phyloP scores from a whole-genome alignment of 2,329 filamentous ascomycete species.

The Davidsoniella australis region DNA sequence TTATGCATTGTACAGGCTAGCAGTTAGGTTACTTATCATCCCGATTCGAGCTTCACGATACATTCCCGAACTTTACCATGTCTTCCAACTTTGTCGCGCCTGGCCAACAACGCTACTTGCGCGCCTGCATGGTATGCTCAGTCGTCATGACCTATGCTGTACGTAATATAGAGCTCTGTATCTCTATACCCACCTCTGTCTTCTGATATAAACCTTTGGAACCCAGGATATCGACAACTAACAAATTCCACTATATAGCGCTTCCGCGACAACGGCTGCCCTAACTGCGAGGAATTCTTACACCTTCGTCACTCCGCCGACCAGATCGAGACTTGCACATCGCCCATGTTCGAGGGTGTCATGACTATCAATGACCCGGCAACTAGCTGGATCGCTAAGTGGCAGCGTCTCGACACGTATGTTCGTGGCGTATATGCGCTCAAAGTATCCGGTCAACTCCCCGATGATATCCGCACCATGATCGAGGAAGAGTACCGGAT shows the following conservation, averaged over 20 bases:
- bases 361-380: conserved; percentile 71
- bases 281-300: conserved; percentile 90
- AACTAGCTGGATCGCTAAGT: conserved; percentile 87
- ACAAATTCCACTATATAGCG: conserved; percentile 33
- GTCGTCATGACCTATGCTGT: conserved; percentile 73
- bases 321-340: conserved; percentile 80
- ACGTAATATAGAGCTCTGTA: conserved; percentile 18
- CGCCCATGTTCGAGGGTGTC: conserved; percentile 85
- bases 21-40: too few species aligned
- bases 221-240: neutral
- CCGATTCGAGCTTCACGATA: neutral
- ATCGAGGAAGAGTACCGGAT: conserved; percentile 47
- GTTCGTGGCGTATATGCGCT: conserved; percentile 82
- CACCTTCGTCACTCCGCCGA: conserved; percentile 65
- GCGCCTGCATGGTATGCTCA: conserved; percentile 97
- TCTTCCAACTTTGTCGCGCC: conserved; percentile 42
- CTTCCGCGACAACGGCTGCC: conserved; percentile 77
- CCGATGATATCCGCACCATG: conserved; percentile 43
- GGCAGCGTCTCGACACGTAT: conserved; percentile 81
- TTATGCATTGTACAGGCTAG: neutral
- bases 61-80: conserved; percentile 1
- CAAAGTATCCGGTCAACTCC: conserved; percentile 73
- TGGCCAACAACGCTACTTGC: conserved; percentile 66
- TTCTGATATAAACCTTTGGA: neutral
- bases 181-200: conserved; percentile 6